A percentile compares a stretch with the other conserved stretches of the same genome.
Evolutionary conservation across 2,329 filamentous ascomycete species (phyloP).

Genomic region (Colletotrichum spaethianum): DNA sequence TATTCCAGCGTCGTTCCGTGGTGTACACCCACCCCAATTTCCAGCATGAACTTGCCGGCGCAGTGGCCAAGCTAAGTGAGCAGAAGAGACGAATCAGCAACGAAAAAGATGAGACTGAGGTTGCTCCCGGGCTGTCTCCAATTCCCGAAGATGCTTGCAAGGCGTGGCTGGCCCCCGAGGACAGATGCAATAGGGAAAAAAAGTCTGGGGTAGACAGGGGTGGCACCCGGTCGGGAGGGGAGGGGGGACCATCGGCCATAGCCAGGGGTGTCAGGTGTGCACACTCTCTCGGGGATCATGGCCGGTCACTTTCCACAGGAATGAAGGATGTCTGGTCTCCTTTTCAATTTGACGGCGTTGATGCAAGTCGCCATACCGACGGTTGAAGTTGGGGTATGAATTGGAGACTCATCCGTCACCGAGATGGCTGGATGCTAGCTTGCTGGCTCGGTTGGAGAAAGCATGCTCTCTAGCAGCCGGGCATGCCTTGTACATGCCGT

Average conservation of each 20-base stretch:
- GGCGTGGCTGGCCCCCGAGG: constrained; percentile 35
- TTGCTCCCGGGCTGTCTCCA: constrained; percentile 29
- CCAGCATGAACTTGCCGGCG: not conserved
- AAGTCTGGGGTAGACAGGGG: constrained; percentile 42
- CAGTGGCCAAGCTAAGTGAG: constrained; percentile 9
- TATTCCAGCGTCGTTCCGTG: constrained; percentile 13
- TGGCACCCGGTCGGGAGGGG: constrained; percentile 12
- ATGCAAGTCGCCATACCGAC: not conserved
- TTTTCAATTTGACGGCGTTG: constrained; percentile 8
- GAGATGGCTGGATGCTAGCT: constrained; percentile 9
- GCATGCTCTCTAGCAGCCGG: not conserved
- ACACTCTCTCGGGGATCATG: constrained; percentile 15
- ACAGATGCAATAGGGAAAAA: constrained; percentile 23
- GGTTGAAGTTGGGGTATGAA: constrained; percentile 17
- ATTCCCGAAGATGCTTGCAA: constrained; percentile 38
- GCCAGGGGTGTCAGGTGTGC: constrained; percentile 41
- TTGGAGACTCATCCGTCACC: constrained; percentile 29
- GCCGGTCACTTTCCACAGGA: constrained; percentile 20
- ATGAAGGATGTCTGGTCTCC: constrained; percentile 2
- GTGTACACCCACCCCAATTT: not conserved
- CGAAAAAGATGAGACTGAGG: constrained; percentile 16
- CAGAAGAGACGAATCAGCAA: constrained; percentile 20
- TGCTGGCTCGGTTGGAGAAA: constrained; percentile 30
- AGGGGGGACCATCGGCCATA: not conserved
- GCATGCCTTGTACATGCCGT: constrained; percentile 15